Evolutionary conservation across 352 stramenopile species (phyloP).

Genomic region (Pythium vanterpoolii): DNA sequence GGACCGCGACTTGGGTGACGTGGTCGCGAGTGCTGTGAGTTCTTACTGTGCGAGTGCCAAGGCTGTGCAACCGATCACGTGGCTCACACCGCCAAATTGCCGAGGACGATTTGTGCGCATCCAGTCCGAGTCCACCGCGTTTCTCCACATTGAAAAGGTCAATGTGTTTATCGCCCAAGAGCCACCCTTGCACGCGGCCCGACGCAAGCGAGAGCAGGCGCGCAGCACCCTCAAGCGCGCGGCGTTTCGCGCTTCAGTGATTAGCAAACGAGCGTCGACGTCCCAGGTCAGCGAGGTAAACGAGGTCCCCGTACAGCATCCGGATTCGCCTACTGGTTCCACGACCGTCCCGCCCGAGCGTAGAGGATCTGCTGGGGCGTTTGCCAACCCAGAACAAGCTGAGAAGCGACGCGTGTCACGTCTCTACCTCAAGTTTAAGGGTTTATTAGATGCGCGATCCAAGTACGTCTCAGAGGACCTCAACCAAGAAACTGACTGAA

Average conservation of each 20-base stretch:
- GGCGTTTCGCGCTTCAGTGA: slow-evolving; percentile 55
- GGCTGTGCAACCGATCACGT: slow-evolving; percentile 32
- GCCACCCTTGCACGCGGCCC: slow-evolving; percentile 12
- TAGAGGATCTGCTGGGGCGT: slow-evolving; percentile 8
- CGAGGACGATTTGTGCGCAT: slow-evolving; percentile 59
- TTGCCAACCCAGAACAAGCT: slow-evolving; percentile 36
- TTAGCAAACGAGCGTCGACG: slow-evolving; percentile 19
- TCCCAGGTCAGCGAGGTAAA: too few relatives aligned
- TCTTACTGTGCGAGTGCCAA: slow-evolving; percentile 32
- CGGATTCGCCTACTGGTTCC: too few relatives aligned
- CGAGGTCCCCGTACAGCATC: too few relatives aligned
- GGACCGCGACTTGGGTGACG: slow-evolving; percentile 52
- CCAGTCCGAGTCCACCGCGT: slow-evolving; percentile 37
- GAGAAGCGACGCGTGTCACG: slow-evolving; percentile 59
- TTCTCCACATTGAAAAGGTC: slow-evolving; percentile 60
- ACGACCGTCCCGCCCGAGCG: not conserved
- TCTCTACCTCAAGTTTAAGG: slow-evolving; percentile 61
- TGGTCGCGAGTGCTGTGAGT: slow-evolving; percentile 49
- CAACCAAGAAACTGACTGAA: not conserved
- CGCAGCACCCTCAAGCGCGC: slow-evolving; percentile 36
- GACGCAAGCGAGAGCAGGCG: slow-evolving; percentile 9
- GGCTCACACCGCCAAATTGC: slow-evolving; percentile 45
- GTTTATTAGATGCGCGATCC: slow-evolving; percentile 44
- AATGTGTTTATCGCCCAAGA: slow-evolving; percentile 46
- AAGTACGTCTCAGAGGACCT: slow-evolving; percentile 37